These are phyloP conservation scores for Phytophthora sp. DNA, from an alignment of 352 stramenopile species.

Conservation along the genomic window DNA sequence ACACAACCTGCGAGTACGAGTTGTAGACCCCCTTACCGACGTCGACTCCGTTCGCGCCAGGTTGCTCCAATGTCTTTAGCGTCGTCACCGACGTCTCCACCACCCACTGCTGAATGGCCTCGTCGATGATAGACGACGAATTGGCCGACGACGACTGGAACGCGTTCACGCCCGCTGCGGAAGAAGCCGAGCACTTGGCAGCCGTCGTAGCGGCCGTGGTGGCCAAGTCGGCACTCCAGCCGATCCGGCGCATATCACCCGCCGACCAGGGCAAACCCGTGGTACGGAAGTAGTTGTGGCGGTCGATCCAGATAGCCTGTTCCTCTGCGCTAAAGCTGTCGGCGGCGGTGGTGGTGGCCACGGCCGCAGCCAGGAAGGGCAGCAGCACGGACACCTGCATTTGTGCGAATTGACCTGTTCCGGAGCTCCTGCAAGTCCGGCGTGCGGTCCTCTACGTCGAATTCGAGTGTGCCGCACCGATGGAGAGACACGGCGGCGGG, in stretches of 20 bases:
- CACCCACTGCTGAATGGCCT: slow-evolving; percentile 67
- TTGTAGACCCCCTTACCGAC: slow-evolving; percentile 71
- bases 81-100: slow-evolving; percentile 54
- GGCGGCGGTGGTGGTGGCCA: slow-evolving; percentile 7
- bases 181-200: slow-evolving; percentile 41
- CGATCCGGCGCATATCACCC: slow-evolving; percentile 69
- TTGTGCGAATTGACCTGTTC: not conserved
- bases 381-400: slow-evolving; percentile 24
- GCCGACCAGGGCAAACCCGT: slow-evolving; percentile 70
- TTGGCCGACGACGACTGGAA: slow-evolving; percentile 41
- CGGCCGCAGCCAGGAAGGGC: slow-evolving; percentile 8
- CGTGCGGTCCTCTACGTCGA: slow-evolving; percentile 4
- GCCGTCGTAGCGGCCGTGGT: slow-evolving; percentile 44
- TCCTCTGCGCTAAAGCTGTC: slow-evolving; percentile 39
- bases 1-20: slow-evolving; percentile 82
- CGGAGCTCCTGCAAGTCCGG: not conserved
- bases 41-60: slow-evolving; percentile 39
- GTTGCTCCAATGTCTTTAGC: slow-evolving; percentile 52
- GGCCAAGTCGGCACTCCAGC: slow-evolving; percentile 59
- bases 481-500: slow-evolving; percentile 11
- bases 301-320: slow-evolving; percentile 74
- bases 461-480: slow-evolving; percentile 16
- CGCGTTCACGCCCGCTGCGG: slow-evolving; percentile 49
- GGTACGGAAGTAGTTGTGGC: slow-evolving; percentile 82
- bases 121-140: slow-evolving; percentile 48